Conservation (phyloP, 805 yeast genomes). For the Yarrowia keelungensis region DNA sequence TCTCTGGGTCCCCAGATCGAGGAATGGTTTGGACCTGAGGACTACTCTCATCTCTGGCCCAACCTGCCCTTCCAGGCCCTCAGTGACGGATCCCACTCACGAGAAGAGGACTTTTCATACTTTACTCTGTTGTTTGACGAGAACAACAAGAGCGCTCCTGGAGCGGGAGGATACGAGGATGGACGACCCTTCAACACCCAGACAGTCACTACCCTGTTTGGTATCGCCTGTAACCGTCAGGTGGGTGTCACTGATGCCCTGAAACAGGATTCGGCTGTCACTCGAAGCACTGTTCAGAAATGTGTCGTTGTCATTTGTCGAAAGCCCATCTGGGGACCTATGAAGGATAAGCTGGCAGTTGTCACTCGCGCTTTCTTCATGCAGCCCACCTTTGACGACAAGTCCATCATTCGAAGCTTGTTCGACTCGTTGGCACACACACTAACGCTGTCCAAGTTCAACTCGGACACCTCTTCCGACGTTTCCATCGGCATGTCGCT, state of each 20-base stretch:
- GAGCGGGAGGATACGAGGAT: slow-evolving; percentile 48
- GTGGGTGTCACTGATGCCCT: slow-evolving; percentile 67
- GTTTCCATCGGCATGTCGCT: slow-evolving; percentile 77
- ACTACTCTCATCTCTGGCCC: slow-evolving; percentile 69
- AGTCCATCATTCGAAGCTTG: slow-evolving; percentile 67
- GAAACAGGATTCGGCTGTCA: slow-evolving; percentile 65
- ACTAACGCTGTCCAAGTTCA: slow-evolving; percentile 43
- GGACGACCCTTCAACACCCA: slow-evolving; percentile 54
- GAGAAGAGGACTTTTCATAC: slow-evolving; percentile 90
- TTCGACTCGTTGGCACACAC: slow-evolving; percentile 62
- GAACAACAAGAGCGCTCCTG: slow-evolving; percentile 56
- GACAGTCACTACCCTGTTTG: slow-evolving; percentile 78
- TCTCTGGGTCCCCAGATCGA: slow-evolving; percentile 93
- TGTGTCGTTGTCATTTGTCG: slow-evolving; percentile 85
- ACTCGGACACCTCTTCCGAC: slow-evolving; percentile 59
- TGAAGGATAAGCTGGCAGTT: slow-evolving; percentile 87
- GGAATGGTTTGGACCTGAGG: slow-evolving; percentile 72
- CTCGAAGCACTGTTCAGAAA: slow-evolving; percentile 89
- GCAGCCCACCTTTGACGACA: slow-evolving; percentile 79
- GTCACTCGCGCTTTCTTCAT: slow-evolving; percentile 85
- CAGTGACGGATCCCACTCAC: slow-evolving; percentile 95
- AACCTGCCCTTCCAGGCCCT: slow-evolving; percentile 91
- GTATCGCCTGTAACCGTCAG: slow-evolving; percentile 92
- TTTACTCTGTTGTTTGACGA: slow-evolving; percentile 82
- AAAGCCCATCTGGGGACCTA: slow-evolving; percentile 83